Evolutionary conservation across 495 filamentous ascomycete species (phyloP).

Genomic region (Talaromyces wortmannii): DNA sequence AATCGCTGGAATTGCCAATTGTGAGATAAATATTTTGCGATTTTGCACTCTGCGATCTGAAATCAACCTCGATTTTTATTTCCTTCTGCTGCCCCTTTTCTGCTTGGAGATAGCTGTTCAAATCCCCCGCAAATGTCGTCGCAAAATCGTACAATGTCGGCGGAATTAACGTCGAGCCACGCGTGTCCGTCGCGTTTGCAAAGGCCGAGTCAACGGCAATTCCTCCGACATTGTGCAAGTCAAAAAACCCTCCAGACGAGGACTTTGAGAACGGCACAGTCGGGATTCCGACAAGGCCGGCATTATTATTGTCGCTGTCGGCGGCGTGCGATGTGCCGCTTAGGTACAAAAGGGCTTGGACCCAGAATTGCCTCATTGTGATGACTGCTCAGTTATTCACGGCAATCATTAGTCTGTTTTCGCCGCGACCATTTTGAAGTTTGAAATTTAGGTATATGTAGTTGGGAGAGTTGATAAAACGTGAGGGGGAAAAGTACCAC

Average conservation of each 20-base stretch:
- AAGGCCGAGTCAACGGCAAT: constrained; percentile 37
- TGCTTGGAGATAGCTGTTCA: constrained; percentile 15
- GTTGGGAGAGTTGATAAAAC: no score
- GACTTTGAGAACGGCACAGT: constrained; percentile 23
- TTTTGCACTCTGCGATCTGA: not conserved
- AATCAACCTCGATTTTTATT: constrained; percentile 4
- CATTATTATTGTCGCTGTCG: no score
- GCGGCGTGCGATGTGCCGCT: no score
- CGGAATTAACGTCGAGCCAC: constrained; percentile 41
- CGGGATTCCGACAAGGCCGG: constrained; percentile 13
- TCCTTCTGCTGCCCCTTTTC: constrained; percentile 15
- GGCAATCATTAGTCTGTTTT: no score
- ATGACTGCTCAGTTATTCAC: no score
- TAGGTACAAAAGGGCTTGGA: no score
- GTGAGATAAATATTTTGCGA: constrained; percentile 36
- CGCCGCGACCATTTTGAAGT: no score
- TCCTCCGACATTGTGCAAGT: constrained; percentile 18
- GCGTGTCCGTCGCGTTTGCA: constrained; percentile 21
- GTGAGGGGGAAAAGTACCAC: no score
- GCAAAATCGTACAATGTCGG: constrained; percentile 37
- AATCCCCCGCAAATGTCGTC: constrained; percentile 30
- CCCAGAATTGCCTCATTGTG: no score
- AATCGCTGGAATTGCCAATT: constrained; percentile 29
- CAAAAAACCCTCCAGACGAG: constrained; percentile 14
- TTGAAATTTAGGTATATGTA: no score